phyloP scores from a whole-genome alignment of 2,329 filamentous ascomycete species.

The Colletotrichum ledebouriae region DNA sequence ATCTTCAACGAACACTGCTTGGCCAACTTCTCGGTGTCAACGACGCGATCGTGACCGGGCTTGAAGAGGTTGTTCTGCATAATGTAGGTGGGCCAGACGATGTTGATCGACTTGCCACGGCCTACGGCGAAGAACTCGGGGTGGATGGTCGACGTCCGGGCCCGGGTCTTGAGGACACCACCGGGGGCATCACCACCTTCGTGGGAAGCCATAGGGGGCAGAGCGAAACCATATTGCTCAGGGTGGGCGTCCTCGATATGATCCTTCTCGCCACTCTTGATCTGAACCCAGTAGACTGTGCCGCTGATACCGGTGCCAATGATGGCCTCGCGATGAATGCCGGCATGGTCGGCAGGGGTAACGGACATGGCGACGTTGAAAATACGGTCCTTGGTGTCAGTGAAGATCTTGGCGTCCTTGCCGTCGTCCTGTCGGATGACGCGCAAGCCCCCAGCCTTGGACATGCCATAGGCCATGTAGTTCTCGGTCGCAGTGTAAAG shows the following conservation, averaged over 20 bases:
- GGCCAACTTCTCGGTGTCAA: slow-evolving; percentile 90
- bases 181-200: slow-evolving; percentile 94
- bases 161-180: slow-evolving; percentile 94
- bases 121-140: slow-evolving; percentile 96
- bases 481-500: slow-evolving; percentile 89
- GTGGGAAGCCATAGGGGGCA: slow-evolving; percentile 86
- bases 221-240: slow-evolving; percentile 87
- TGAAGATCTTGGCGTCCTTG: slow-evolving; percentile 91
- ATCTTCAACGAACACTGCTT: slow-evolving; percentile 92
- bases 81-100: slow-evolving; percentile 79
- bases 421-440: slow-evolving; percentile 96
- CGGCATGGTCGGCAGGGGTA: slow-evolving; percentile 68
- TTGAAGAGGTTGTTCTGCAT: slow-evolving; percentile 74
- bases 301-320: slow-evolving; percentile 95
- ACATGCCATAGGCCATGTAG: slow-evolving; percentile 95
- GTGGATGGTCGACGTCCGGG: slow-evolving; percentile 88
- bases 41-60: slow-evolving; percentile 73
- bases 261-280: slow-evolving; percentile 83
- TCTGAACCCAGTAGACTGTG: slow-evolving; percentile 94
- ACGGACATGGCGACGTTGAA: slow-evolving; percentile 92
- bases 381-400: slow-evolving; percentile 90
- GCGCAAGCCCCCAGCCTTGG: slow-evolving; percentile 91
- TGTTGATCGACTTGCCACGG: slow-evolving; percentile 94
- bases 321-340: slow-evolving; percentile 80
- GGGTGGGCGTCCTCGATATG: slow-evolving; percentile 82